Percentiles rank a stretch among this genome's conserved stretches.
phyloP scores from a whole-genome alignment of 768 basidiomycete species.

The Rhodotorula paludigena region DNA sequence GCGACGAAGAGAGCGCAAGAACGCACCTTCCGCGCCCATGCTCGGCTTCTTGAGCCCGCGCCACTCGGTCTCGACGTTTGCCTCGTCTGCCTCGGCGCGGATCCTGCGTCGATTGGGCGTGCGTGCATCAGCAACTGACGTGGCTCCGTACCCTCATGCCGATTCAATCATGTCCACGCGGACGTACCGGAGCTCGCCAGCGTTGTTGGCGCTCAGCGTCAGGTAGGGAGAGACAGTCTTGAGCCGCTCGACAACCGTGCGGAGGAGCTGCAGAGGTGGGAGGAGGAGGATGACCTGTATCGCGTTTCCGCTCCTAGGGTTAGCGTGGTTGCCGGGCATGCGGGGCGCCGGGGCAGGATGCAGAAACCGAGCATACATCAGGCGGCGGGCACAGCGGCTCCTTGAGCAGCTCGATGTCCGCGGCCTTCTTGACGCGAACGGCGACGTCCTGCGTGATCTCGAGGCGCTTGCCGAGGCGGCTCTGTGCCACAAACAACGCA shows the following conservation, averaged over 20 bases:
- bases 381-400: slow-evolving; percentile 84
- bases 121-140: no score
- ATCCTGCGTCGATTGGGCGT: no score
- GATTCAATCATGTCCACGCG: slow-evolving; percentile 28
- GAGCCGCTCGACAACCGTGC: slow-evolving; percentile 72
- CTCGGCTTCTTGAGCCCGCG: slow-evolving; percentile 54
- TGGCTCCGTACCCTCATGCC: no score
- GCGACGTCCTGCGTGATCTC: slow-evolving; percentile 72
- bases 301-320: not conserved
- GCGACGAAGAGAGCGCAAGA: not conserved
- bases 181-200: slow-evolving; percentile 54
- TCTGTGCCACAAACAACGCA: slow-evolving; percentile 44
- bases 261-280: slow-evolving; percentile 67
- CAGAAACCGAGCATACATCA: slow-evolving; percentile 56
- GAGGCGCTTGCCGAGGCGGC: slow-evolving; percentile 61
- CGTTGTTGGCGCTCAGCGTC: slow-evolving; percentile 63
- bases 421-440: slow-evolving; percentile 71
- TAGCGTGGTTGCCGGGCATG: not conserved
- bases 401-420: slow-evolving; percentile 63
- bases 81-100: slow-evolving; percentile 57
- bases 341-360: not conserved
- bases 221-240: slow-evolving; percentile 65
- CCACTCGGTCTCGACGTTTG: slow-evolving; percentile 78
- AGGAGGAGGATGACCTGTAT: slow-evolving; percentile 66
- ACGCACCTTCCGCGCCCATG: not conserved